Percentiles rank a stretch among this genome's conserved stretches.
Evolutionary conservation across 208 protist genomes (phyloP).

Genomic region (Crithidia sp.): DNA sequence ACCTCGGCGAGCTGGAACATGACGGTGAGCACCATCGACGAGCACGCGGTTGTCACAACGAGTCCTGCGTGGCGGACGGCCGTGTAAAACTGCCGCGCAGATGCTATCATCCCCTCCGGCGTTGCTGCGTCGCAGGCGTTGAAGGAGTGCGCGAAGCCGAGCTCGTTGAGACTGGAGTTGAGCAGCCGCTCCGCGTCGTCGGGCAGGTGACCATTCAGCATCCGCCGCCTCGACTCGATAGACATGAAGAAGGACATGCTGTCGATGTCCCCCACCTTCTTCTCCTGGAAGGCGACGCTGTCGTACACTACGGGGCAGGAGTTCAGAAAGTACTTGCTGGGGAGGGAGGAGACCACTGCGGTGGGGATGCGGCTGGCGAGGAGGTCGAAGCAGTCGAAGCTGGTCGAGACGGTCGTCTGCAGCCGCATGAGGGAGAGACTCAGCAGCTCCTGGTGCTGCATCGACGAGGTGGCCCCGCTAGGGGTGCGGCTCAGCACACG

Average conservation of each 20-base stretch:
- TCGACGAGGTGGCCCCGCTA: not conserved
- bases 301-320: slow-evolving; percentile 36
- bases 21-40: slow-evolving; percentile 52
- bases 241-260: slow-evolving; percentile 51
- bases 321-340: slow-evolving; percentile 33
- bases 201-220: slow-evolving; percentile 31
- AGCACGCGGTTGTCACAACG: slow-evolving; percentile 53
- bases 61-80: slow-evolving; percentile 44
- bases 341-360: slow-evolving; percentile 32
- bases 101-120: slow-evolving; percentile 5
- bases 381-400: slow-evolving; percentile 55
- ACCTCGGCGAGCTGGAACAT: slow-evolving; percentile 50
- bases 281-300: slow-evolving; percentile 29
- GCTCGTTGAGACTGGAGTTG: slow-evolving; percentile 1
- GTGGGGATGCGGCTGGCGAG: slow-evolving; percentile 38
- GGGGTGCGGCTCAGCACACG: not conserved
- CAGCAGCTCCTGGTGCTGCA: slow-evolving; percentile 21
- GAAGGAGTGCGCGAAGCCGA: slow-evolving; percentile 8
- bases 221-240: slow-evolving; percentile 33
- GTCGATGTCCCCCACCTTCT: slow-evolving; percentile 30
- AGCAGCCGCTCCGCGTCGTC: not conserved
- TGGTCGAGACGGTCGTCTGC: slow-evolving; percentile 33
- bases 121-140: not conserved
- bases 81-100: slow-evolving; percentile 38
- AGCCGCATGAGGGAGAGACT: slow-evolving; percentile 42